Percentiles rank a stretch among this genome's conserved stretches.
These are phyloP conservation scores for Purpureocillium takamizusanense DNA, from an alignment of 2,329 filamentous ascomycete species.

Conservation along the genomic window DNA sequence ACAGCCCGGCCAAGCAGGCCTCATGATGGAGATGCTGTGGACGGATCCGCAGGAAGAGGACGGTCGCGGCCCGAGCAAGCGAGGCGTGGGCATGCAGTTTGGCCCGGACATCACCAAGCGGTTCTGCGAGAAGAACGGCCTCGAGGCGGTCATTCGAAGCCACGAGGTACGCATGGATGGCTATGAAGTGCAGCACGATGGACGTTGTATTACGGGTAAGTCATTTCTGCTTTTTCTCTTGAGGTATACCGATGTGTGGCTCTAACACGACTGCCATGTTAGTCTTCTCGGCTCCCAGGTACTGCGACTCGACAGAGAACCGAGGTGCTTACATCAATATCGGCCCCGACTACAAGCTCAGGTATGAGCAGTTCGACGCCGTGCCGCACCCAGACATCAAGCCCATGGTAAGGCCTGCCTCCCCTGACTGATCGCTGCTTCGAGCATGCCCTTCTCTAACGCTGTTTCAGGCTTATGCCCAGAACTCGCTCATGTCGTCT, in stretches of 20 bases:
- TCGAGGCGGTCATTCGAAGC: conserved; percentile 91
- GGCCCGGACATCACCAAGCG: conserved; percentile 92
- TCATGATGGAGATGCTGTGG: conserved; percentile 99
- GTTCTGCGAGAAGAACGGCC: conserved; percentile 92
- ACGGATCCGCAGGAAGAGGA: conserved; percentile 84
- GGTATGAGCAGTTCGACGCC: conserved; percentile 90
- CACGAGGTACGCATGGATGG: conserved; percentile 98
- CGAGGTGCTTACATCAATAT: conserved; percentile 98
- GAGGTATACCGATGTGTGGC: conserved; percentile 6
- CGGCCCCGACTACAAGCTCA: conserved; percentile 79
- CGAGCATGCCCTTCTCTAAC: conserved; percentile 4
- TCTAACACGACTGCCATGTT: conserved; percentile 9
- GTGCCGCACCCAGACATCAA: conserved; percentile 93
- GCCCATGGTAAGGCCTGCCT: conserved; percentile 59
- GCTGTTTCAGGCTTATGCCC: conserved; percentile 61
- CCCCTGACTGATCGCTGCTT: conserved; percentile 2
- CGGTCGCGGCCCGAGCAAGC: conserved; percentile 88
- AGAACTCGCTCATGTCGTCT: conserved; percentile 70
- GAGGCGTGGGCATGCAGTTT: conserved; percentile 93
- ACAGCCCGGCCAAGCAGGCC: conserved; percentile 82
- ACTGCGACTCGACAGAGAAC: conserved; percentile 97
- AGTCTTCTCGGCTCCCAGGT: conserved; percentile 96
- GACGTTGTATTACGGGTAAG: conserved; percentile 84
- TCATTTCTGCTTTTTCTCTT: conserved; percentile 5
- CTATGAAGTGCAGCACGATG: conserved; percentile 97